phyloP scores from a whole-genome alignment of 179 eudicot species.

The Beta corolliflora region DNA sequence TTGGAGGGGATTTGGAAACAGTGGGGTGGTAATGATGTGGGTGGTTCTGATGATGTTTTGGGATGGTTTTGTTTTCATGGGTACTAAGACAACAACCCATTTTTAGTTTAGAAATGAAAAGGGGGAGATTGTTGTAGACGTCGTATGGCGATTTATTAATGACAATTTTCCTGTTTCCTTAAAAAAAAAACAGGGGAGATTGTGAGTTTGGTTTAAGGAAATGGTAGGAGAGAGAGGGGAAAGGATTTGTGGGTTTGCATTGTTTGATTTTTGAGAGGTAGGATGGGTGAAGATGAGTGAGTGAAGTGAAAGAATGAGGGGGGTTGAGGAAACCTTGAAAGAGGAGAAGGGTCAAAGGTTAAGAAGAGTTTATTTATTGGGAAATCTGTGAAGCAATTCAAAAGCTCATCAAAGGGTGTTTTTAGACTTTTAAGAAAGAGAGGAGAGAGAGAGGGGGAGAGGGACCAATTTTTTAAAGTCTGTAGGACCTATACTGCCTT shows the following conservation, averaged over 20 bases:
- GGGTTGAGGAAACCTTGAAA: background rate
- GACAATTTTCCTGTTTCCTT: too few relatives aligned
- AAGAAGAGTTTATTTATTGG: constrained; percentile 23
- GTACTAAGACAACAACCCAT: constrained; percentile 83
- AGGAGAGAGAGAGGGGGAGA: background rate
- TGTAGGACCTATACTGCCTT: background rate
- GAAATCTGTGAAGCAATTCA: constrained; percentile 28
- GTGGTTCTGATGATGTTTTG: background rate
- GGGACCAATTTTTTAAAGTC: background rate
- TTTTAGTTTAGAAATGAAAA: background rate
- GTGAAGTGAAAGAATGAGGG: background rate
- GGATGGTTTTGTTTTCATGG: constrained; percentile 12
- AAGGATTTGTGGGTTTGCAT: too few relatives aligned
- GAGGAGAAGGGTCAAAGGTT: constrained; percentile 6
- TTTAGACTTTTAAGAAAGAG: constrained; percentile 30
- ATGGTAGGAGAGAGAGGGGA: too few relatives aligned
- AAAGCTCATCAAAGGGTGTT: constrained; percentile 13
- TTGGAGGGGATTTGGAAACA: constrained; percentile 41
- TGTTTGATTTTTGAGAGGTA: too few relatives aligned
- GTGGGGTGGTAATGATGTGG: constrained; percentile 29
- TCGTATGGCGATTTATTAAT: background rate
- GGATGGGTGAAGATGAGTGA: too few relatives aligned
- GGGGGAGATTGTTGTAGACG: background rate
- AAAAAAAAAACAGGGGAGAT: too few relatives aligned
- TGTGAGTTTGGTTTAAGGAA: too few relatives aligned